A percentile compares a stretch with the other conserved stretches of the same genome.
Evolutionary conservation across 768 basidiomycete species (phyloP).

Genomic region (Ramaria rubella): DNA sequence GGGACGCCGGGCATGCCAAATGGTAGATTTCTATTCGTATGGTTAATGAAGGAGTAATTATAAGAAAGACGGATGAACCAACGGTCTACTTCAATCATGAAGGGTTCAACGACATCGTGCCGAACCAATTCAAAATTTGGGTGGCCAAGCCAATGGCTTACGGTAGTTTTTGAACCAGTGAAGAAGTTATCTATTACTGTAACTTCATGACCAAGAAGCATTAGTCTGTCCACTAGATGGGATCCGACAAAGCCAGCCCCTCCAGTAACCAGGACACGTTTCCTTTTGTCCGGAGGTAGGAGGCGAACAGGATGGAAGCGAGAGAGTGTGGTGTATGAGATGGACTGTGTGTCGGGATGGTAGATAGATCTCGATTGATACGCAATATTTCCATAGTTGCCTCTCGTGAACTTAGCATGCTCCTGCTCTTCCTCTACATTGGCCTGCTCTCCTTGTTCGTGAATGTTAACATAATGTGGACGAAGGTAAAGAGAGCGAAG

Average conservation of each 20-base stretch:
- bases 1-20: slow-evolving; percentile 95
- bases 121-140: slow-evolving; percentile 98
- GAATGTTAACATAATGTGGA: slow-evolving; percentile 58
- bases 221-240: slow-evolving; percentile 94
- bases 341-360: slow-evolving; percentile 69
- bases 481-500: slow-evolving; percentile 87
- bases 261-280: slow-evolving; percentile 91
- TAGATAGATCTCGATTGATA: slow-evolving; percentile 86
- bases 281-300: slow-evolving; percentile 67
- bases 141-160: slow-evolving; percentile 93
- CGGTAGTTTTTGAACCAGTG: slow-evolving; percentile 95
- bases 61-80: slow-evolving; percentile 26
- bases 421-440: slow-evolving; percentile 33
- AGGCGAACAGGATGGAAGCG: slow-evolving; percentile 92
- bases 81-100: slow-evolving; percentile 99
- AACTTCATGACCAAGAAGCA: slow-evolving; percentile 97
- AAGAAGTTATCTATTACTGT: slow-evolving; percentile 99
- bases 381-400: slow-evolving; percentile 27
- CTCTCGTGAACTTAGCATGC: slow-evolving; percentile 50
- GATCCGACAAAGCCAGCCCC: slow-evolving; percentile 99
- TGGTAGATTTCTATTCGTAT: slow-evolving; percentile 82
- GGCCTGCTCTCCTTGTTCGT: slow-evolving; percentile 18
- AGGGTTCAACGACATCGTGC: slow-evolving; percentile 95
- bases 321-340: slow-evolving; percentile 88
- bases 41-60: slow-evolving; percentile 12